Percentiles rank a stretch among this genome's conserved stretches.
phyloP scores from a whole-genome alignment of 2,329 filamentous ascomycete species.

The Penicillium sp. region DNA sequence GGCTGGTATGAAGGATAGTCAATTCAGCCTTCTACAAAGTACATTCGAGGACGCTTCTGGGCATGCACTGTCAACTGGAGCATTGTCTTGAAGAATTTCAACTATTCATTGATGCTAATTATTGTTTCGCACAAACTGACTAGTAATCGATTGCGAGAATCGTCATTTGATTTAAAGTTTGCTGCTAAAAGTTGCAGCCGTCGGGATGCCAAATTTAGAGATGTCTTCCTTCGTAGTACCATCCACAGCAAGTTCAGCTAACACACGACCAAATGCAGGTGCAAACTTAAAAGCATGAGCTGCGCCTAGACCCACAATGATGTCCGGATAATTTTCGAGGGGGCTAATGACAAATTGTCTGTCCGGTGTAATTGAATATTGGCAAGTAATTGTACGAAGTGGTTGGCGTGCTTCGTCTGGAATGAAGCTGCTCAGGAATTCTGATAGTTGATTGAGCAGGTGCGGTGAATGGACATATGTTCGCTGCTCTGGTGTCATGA shows the following conservation, averaged over 20 bases:
- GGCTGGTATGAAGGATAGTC: not conserved
- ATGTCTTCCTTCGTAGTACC: constrained; percentile 31
- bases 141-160: not conserved
- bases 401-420: constrained; percentile 27
- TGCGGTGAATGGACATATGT: constrained; percentile 34
- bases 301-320: constrained; percentile 30
- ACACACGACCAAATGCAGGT: constrained; percentile 29
- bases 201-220: constrained; percentile 30
- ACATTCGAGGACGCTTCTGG: not conserved
- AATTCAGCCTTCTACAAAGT: not conserved
- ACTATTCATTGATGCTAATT: not conserved
- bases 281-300: constrained; percentile 36
- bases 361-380: constrained; percentile 36
- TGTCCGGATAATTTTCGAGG: constrained; percentile 25
- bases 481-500: constrained; percentile 33
- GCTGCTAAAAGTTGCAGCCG: constrained; percentile 10
- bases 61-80: not conserved
- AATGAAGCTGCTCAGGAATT: constrained; percentile 28
- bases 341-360: constrained; percentile 35
- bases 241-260: constrained; percentile 33
- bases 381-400: constrained; percentile 36
- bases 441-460: constrained; percentile 26
- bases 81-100: not conserved
- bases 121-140: not conserved
- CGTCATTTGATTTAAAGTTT: constrained; percentile 13